Evolutionary conservation across 345 rosid genomes (phyloP), one percentile per base, ranked within the genome.

Genomic region (Nephelium lappaceum): DNA sequence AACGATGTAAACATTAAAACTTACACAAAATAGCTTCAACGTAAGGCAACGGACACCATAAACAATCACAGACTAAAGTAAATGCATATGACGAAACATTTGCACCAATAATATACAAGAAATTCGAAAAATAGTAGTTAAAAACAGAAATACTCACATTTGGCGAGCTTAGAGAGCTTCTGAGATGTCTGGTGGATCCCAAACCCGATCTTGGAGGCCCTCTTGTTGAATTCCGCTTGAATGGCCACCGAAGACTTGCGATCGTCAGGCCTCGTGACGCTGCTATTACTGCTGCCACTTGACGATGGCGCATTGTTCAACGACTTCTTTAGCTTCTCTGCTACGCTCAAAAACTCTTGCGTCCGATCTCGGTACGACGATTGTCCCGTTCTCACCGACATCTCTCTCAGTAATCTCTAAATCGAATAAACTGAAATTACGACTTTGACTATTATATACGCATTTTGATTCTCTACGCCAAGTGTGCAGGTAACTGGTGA

Each of bases 151-250:
- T 67, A 76, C 96, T 87, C 79, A 91, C 97, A 83, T 86, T 91
- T 89, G 8, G 98, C 93, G 6, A 93, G 89, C 87, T 91, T 93
- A 0, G 94, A 79, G 8, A 93, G 91, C 84, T 91, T 93, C 84
- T 90, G 95, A 18, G 98, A 93, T 23, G 98, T 90, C 77, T 93
- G 98, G 73, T 90, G 90, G 51, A 91, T 91, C 62, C 91, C 93
- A 43, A 75, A 77, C 79, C 93, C 89, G 68, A 86, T 84, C 78
- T 85, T 87, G 38, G 90, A 81, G 24, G 95, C 97, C 71, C 92
- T 88, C 72, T 63, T 87, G 68, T 76, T 88, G 80, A 93, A 93
- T 78, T 93, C 95, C 31, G 94, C 89, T 65, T 91, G 93, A 51
- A 83, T 83, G 23, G 85, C 88, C 69, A 78, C 86, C 38, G 80